These are phyloP conservation scores for Tolypocladium sp. DNA, from an alignment of 2,329 filamentous ascomycete species.

Conservation along the genomic window DNA sequence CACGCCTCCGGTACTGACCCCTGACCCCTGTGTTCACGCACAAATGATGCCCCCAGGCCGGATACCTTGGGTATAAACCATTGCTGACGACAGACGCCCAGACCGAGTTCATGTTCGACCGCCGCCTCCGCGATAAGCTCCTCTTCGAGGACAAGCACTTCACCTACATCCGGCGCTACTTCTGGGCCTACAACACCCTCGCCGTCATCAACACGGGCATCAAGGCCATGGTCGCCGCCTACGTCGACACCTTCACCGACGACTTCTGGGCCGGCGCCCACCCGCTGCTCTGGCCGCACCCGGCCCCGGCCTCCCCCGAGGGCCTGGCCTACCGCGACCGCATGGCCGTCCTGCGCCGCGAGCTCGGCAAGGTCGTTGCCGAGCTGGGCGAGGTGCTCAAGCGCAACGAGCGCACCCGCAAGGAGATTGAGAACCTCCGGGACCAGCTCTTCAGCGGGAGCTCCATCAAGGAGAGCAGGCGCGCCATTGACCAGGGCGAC, in stretches of 20 bases:
- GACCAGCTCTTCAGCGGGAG: slow-evolving; percentile 57
- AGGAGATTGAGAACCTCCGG: slow-evolving; percentile 46
- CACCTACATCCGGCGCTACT: slow-evolving; percentile 52
- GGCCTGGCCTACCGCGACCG: slow-evolving; percentile 38
- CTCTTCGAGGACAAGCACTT: slow-evolving; percentile 53
- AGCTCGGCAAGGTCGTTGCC: slow-evolving; percentile 41
- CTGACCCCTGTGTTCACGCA: not conserved
- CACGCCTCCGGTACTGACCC: slow-evolving; percentile 37
- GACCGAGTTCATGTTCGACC: slow-evolving; percentile 50
- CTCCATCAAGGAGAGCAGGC: slow-evolving; percentile 50
- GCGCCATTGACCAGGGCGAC: slow-evolving; percentile 54
- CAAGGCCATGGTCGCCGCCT: slow-evolving; percentile 47
- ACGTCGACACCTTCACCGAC: slow-evolving; percentile 47
- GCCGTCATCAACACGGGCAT: slow-evolving; percentile 51
- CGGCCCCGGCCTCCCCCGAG: slow-evolving; percentile 31
- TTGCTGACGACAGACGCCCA: slow-evolving; percentile 4
- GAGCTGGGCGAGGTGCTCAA: slow-evolving; percentile 36
- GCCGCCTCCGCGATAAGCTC: slow-evolving; percentile 43
- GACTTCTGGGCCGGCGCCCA: slow-evolving; percentile 49
- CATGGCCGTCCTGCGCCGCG: slow-evolving; percentile 34
- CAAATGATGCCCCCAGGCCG: too few relatives aligned
- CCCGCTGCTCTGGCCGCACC: slow-evolving; percentile 45
- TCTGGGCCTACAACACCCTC: slow-evolving; percentile 53
- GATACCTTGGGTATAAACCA: not conserved
- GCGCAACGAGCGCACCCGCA: slow-evolving; percentile 43